These are phyloP conservation scores for Paramecium bursaria DNA, from an alignment of 73 alveolate genomes.

Conservation along the genomic window DNA sequence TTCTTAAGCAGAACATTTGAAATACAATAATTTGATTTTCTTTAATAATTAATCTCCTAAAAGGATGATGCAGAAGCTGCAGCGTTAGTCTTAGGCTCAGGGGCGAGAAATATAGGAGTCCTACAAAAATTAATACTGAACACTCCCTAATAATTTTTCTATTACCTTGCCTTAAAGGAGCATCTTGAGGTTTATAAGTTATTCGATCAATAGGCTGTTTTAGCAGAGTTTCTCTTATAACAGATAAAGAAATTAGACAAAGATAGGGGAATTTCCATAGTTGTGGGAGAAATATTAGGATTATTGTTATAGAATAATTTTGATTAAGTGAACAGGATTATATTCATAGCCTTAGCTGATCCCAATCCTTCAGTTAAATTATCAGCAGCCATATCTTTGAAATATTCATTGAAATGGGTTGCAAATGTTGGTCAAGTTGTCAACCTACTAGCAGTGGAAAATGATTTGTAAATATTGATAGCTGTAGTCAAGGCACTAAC, in stretches of 20 bases:
- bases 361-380: background rate
- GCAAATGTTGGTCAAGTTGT: background rate
- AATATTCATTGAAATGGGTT: background rate
- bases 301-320: background rate
- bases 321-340: background rate
- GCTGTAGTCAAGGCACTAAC: slow-evolving; percentile 41
- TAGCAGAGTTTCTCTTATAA: background rate
- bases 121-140: background rate
- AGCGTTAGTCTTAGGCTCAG: slow-evolving; percentile 34
- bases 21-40: too few relatives aligned
- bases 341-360: background rate
- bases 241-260: background rate
- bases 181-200: background rate
- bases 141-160: background rate
- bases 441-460: background rate
- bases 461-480: slow-evolving; percentile 4
- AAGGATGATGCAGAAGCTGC: too few relatives aligned
- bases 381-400: background rate
- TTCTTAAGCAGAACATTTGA: too few relatives aligned
- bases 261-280: slow-evolving; percentile 9
- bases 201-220: background rate
- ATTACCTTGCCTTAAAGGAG: slow-evolving; percentile 27
- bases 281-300: slow-evolving; percentile 44
- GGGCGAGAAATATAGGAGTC: background rate
- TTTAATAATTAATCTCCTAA: too few relatives aligned